These are phyloP conservation scores for Magnolia officinalis DNA, from an alignment of 164 flowering plant species.

Conservation along the genomic window DNA sequence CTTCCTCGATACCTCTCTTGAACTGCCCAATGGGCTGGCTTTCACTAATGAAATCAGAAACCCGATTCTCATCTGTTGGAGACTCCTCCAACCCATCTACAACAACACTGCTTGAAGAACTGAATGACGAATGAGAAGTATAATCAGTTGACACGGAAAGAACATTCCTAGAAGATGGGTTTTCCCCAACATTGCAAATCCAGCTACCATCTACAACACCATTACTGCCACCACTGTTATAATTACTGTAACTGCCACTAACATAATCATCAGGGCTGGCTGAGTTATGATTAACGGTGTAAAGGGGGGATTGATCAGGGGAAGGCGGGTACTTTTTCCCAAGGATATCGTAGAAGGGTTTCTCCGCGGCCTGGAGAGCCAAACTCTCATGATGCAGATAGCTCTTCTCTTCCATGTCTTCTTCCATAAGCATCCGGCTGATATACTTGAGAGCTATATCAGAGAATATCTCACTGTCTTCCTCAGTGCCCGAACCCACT, in stretches of 20 bases:
- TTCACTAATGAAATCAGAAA: slow-evolving; percentile 39
- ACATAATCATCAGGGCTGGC: slow-evolving; percentile 22
- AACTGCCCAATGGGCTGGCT: slow-evolving; percentile 57
- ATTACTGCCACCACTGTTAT: slow-evolving; percentile 8
- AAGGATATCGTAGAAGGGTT: slow-evolving; percentile 68
- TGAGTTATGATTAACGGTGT: slow-evolving; percentile 20
- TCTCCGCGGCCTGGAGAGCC: slow-evolving; percentile 79
- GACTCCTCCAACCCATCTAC: slow-evolving; percentile 49
- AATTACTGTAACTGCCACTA: slow-evolving; percentile 7
- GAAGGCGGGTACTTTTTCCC: slow-evolving; percentile 77
- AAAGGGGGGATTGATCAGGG: slow-evolving; percentile 28
- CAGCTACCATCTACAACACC: slow-evolving; percentile 17
- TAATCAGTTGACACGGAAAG: slow-evolving; percentile 8
- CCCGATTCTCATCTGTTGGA: slow-evolving; percentile 30
- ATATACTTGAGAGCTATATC: slow-evolving; percentile 67
- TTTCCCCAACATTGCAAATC: slow-evolving; percentile 20
- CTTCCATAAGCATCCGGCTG: slow-evolving; percentile 86
- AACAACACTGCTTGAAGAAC: slow-evolving; percentile 37
- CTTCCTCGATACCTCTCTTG: slow-evolving; percentile 68
- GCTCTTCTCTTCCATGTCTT: slow-evolving; percentile 76
- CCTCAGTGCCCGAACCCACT: slow-evolving; percentile 30
- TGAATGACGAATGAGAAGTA: slow-evolving; percentile 30
- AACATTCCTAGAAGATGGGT: slow-evolving; percentile 10
- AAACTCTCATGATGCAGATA: slow-evolving; percentile 77
- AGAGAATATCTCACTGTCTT: slow-evolving; percentile 57